Conservation (phyloP, 345 rosid genomes). For the Aegle marmelos region DNA sequence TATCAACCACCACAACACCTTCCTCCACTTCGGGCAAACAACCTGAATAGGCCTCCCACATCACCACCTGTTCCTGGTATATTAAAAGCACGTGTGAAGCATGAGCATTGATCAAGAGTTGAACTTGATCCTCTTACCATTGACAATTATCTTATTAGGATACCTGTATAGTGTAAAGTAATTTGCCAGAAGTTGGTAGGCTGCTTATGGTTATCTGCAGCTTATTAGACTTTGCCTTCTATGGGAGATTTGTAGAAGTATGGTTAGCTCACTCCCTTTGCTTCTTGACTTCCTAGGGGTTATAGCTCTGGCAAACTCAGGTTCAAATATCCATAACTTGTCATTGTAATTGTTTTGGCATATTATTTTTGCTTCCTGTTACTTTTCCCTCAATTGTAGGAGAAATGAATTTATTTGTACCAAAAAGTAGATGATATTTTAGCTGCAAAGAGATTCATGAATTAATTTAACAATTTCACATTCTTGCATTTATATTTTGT, state of each 20-base stretch:
- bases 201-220: constrained; percentile 8
- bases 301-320: constrained; percentile 20
- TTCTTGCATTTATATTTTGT: neutral
- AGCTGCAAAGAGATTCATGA: constrained; percentile 31
- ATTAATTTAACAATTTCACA: constrained; percentile 17
- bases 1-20: constrained; percentile 41
- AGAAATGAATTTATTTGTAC: constrained; percentile 22
- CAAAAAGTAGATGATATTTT: constrained; percentile 19
- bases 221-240: constrained; percentile 11
- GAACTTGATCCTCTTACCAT: constrained; percentile 12
- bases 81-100: constrained; percentile 65
- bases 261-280: constrained; percentile 17
- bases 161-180: constrained; percentile 71
- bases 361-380: constrained; percentile 7
- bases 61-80: constrained; percentile 66
- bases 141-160: constrained; percentile 31
- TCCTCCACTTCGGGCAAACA: constrained; percentile 36
- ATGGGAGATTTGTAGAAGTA: constrained; percentile 16
- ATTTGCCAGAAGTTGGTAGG: constrained; percentile 24
- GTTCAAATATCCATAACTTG: constrained; percentile 18
- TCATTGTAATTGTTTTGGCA: constrained; percentile 29
- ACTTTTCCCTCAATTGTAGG: constrained; percentile 11
- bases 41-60: constrained; percentile 50
- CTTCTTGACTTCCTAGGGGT: constrained; percentile 18
- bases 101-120: constrained; percentile 47